phyloP scores from a whole-genome alignment of 176 grass and related monocot genomes.

The Cenchrus americanus region DNA sequence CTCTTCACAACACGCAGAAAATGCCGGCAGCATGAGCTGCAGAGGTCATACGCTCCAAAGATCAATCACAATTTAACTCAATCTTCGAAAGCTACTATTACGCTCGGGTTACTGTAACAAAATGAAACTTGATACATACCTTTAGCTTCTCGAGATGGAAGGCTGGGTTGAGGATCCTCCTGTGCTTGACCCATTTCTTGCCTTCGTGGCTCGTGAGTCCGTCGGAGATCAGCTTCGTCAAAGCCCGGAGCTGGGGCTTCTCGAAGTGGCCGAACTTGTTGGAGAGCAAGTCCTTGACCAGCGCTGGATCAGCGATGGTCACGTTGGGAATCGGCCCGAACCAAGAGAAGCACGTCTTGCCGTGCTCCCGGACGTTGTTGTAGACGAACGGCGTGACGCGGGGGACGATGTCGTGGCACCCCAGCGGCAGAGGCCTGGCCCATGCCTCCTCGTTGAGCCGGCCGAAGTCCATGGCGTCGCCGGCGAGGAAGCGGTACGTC shows the following conservation, averaged over 20 bases:
- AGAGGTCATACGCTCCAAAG: background rate
- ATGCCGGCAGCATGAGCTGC: constrained; percentile 36
- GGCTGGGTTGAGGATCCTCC: constrained; percentile 75
- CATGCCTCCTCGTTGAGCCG: constrained; percentile 46
- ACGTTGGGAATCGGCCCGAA: constrained; percentile 56
- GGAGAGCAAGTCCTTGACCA: constrained; percentile 59
- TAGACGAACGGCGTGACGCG: constrained; percentile 52
- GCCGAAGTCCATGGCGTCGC: constrained; percentile 49
- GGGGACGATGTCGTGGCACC: constrained; percentile 53
- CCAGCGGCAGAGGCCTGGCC: constrained; percentile 46
- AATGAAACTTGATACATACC: constrained; percentile 5
- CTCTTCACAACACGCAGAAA: constrained; percentile 31
- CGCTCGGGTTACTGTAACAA: background rate
- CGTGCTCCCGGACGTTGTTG: constrained; percentile 44
- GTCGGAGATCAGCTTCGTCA: constrained; percentile 23
- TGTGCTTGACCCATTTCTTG: constrained; percentile 75
- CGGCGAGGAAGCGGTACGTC: constrained; percentile 48
- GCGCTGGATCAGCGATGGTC: constrained; percentile 46
- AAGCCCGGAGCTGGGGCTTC: constrained; percentile 37
- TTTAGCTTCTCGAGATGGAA: constrained; percentile 84
- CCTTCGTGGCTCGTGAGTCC: constrained; percentile 57
- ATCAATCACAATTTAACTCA: background rate
- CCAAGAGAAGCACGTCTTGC: constrained; percentile 62
- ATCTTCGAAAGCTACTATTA: background rate
- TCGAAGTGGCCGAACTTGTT: constrained; percentile 58